Evolutionary conservation across 164 flowering plant genomes (phyloP).

Genomic region (Magnolia kwangsiensis): DNA sequence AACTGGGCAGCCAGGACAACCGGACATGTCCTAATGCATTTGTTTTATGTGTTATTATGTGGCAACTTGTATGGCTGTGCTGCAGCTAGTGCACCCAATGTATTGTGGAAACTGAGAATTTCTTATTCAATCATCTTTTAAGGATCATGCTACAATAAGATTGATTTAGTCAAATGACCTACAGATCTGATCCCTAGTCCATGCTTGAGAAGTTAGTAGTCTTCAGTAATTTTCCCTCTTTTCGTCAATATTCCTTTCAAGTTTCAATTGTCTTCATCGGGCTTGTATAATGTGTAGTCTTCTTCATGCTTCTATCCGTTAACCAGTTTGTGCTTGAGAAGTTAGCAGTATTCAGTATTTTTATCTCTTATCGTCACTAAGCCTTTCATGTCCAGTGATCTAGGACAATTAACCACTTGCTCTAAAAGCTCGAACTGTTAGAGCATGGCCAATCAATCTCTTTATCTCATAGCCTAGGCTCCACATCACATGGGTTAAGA

Average conservation of each 20-base stretch:
- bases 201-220: background rate
- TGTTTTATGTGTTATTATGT: background rate
- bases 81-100: background rate
- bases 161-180: background rate
- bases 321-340: too few species aligned
- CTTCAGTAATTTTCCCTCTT: background rate
- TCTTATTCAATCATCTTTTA: background rate
- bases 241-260: background rate
- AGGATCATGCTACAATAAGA: background rate
- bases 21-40: too few species aligned
- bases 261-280: background rate
- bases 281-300: background rate
- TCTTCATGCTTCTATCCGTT: background rate
- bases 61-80: background rate
- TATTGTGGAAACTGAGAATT: background rate
- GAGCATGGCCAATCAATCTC: too few species aligned
- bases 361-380: too few species aligned
- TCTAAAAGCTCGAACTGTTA: too few species aligned
- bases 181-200: background rate
- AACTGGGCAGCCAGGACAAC: too few species aligned
- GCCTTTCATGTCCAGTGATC: too few species aligned
- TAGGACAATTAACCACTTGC: too few species aligned
- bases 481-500: too few species aligned
- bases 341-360: too few species aligned
- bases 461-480: too few species aligned